These are phyloP conservation scores for Ogataea thermomethanolica DNA, from an alignment of 805 yeast species.

Conservation along the genomic window DNA sequence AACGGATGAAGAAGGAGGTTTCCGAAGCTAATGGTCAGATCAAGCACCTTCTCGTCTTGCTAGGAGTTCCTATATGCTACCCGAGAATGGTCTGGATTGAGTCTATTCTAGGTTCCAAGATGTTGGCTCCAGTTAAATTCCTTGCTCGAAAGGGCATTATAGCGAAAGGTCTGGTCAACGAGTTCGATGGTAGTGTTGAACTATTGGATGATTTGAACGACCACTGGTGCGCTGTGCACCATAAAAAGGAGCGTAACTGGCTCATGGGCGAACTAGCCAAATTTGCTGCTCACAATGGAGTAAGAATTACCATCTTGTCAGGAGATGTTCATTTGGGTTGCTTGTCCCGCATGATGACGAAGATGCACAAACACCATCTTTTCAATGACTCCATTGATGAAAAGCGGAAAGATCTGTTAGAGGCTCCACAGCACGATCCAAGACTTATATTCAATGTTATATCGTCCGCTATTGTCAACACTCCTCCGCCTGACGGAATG, in stretches of 20 bases:
- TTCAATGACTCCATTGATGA: conserved; percentile 33
- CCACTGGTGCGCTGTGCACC: conserved; percentile 92
- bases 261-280: conserved; percentile 59
- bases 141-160: conserved; percentile 60
- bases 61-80: conserved; percentile 94
- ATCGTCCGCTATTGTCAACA: conserved; percentile 85
- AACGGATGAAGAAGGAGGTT: conserved; percentile 56
- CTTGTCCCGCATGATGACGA: conserved; percentile 69
- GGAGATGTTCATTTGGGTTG: conserved; percentile 95
- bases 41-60: conserved; percentile 74
- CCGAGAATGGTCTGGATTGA: conserved; percentile 94
- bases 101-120: conserved; percentile 57
- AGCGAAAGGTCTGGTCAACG: conserved; percentile 75
- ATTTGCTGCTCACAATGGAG: conserved; percentile 60
- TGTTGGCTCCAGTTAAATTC: conserved; percentile 61
- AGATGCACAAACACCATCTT: conserved; percentile 43
- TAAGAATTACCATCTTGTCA: conserved; percentile 77
- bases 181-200: conserved; percentile 89
- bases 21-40: conserved; percentile 46
- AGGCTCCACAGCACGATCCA: conserved; percentile 64
- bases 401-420: conserved; percentile 38
- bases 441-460: conserved; percentile 78
- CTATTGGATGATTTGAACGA: conserved; percentile 90
- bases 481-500: conserved; percentile 91
- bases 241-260: conserved; percentile 78